These are phyloP conservation scores for Lepiota subincarnata DNA, from an alignment of 768 basidiomycete genomes.

Conservation along the genomic window DNA sequence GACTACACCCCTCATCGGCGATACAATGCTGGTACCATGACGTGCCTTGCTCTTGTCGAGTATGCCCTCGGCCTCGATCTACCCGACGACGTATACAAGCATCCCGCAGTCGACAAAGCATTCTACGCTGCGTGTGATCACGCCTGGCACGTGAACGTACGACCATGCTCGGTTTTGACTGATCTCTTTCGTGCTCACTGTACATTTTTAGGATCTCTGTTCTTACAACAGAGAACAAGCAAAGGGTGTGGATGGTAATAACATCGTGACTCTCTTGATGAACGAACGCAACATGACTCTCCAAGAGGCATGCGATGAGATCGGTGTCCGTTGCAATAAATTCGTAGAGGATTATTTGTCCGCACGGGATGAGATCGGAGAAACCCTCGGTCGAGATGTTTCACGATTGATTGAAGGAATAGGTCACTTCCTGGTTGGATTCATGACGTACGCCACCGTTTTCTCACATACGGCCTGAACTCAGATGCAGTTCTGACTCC, in stretches of 20 bases:
- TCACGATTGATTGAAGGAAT: too few species aligned
- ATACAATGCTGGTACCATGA: slow-evolving; percentile 61
- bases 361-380: slow-evolving; percentile 44
- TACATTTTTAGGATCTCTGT: slow-evolving; percentile 51
- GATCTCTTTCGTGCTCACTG: slow-evolving; percentile 7
- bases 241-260: slow-evolving; percentile 54
- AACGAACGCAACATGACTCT: slow-evolving; percentile 44
- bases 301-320: slow-evolving; percentile 55
- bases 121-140: slow-evolving; percentile 59
- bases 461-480: too few species aligned
- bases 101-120: slow-evolving; percentile 47
- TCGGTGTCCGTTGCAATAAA: slow-evolving; percentile 44
- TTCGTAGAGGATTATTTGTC: slow-evolving; percentile 47
- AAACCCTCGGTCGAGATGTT: slow-evolving; percentile 18
- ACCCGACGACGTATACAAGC: slow-evolving; percentile 54
- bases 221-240: slow-evolving; percentile 72
- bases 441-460: too few species aligned
- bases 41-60: slow-evolving; percentile 60
- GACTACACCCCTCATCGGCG: slow-evolving; percentile 55
- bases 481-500: too few species aligned
- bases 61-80: slow-evolving; percentile 59
- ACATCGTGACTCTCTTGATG: slow-evolving; percentile 67
- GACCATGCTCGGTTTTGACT: slow-evolving; percentile 15
- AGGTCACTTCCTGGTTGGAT: too few species aligned
- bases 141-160: slow-evolving; percentile 69